Base-by-base conservation (phyloP, 164 flowering plant genomes). In the Annona squamosa region DNA sequence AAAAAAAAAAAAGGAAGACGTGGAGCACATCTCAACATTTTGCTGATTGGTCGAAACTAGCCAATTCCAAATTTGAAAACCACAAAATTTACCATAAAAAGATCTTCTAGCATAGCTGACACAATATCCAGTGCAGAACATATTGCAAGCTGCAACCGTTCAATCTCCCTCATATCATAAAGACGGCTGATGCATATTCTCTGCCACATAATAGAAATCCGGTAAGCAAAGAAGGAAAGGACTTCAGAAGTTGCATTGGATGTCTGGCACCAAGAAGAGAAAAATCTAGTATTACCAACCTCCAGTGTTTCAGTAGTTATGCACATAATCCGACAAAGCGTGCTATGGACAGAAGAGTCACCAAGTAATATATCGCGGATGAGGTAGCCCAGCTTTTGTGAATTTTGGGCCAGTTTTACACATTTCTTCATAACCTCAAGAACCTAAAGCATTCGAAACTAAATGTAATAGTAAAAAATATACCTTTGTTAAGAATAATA, bases 301-400 rank as follows among this genome's bases (percentile, higher is more conserved):
- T 95, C 98, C 66, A 95, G 80, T 47, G 82, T 78, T 46, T 83
- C 77, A 65, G 86, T 61, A 59, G 91, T 88, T 74, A 84, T 84
- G 81, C 97, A 90, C 75, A 87, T 77, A 73, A 90, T 78, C 67
- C 91, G 91, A 72, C 87, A 83, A 47, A 95, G 85, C 52, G 86
- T 76, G 75, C 65, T 85, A 81, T 90, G 97, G 77, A 95, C 79
- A 19, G 99, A 93, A 73, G 94, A 85, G 81, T 95, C 98, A 72
- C 57, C 70, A 9, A 91, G 85, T 69, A 95, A 64, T 74, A 89
- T 77, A 76, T 89, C 86, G 45, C 67, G 76, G 70, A 91, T 63
- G 61, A 81, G 77, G 45, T 72, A 81, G 61, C 94, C 86, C 76
- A 89, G 76, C 75, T 85, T 91, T 64, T 67, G 74, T 63, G 75